Percentiles rank a stretch among this genome's conserved stretches.
phyloP scores from a whole-genome alignment of 352 stramenopile species.

The Pythium diclinum region DNA sequence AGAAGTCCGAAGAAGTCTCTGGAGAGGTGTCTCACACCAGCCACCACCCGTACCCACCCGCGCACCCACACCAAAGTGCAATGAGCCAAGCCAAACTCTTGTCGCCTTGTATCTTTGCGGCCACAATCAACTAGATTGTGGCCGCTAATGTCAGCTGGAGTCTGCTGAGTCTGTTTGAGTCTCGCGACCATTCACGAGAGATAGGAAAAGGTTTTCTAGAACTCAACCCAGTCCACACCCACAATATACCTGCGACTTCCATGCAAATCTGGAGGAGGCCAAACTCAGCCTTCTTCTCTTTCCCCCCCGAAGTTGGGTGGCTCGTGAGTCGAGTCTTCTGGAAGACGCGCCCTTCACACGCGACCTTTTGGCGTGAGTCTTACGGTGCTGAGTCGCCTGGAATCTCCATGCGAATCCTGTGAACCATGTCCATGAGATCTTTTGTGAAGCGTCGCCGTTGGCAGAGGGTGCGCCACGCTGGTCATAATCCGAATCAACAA shows the following conservation, averaged over 20 bases:
- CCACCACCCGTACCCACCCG: not conserved
- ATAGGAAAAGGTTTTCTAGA: not conserved
- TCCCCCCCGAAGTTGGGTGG: not conserved
- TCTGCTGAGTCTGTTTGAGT: too few relatives aligned
- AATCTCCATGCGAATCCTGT: not conserved
- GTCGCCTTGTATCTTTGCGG: not conserved
- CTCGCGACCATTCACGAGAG: not conserved
- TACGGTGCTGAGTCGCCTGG: not conserved
- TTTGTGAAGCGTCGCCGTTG: not conserved
- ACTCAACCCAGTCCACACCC: not conserved
- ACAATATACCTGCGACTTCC: not conserved
- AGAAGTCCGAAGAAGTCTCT: not conserved
- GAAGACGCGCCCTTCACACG: not conserved
- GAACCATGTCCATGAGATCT: not conserved
- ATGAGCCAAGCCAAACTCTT: too few relatives aligned
- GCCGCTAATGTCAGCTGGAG: too few relatives aligned
- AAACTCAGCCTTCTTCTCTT: not conserved
- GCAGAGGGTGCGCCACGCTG: not conserved
- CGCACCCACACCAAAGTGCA: too few relatives aligned
- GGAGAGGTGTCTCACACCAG: not conserved
- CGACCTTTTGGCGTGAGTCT: not conserved
- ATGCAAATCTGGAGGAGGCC: too few relatives aligned
- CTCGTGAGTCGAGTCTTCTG: too few relatives aligned
- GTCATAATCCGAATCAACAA: not conserved
- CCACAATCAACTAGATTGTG: not conserved